These are phyloP conservation scores for Leishmania turanica DNA, from an alignment of 208 protist species.

Conservation along the genomic window DNA sequence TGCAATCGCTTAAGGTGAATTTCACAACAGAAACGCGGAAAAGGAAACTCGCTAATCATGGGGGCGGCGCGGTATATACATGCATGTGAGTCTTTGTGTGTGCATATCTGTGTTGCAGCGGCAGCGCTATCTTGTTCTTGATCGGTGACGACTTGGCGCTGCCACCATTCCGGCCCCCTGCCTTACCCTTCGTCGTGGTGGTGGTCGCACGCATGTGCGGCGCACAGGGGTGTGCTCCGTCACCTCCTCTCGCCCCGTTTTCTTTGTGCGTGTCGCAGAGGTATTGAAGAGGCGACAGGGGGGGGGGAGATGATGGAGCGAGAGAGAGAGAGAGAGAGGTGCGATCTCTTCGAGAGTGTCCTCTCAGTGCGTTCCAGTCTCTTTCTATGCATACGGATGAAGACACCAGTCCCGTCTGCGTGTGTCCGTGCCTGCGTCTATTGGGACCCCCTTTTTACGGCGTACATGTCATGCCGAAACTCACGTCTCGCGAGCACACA, in stretches of 20 bases:
- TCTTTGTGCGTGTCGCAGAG: background rate
- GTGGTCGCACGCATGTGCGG: background rate
- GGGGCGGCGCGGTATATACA: background rate
- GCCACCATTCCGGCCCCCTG: background rate
- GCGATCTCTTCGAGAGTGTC: background rate
- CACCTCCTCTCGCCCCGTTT: background rate
- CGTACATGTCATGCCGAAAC: background rate
- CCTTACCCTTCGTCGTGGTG: background rate
- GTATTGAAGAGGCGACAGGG: background rate
- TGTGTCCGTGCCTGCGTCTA: background rate
- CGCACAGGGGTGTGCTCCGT: background rate
- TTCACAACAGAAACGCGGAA: background rate
- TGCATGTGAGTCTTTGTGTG: background rate
- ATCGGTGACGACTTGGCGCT: background rate
- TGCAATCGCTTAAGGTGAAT: background rate
- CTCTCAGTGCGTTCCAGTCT: background rate
- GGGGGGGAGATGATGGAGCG: background rate
- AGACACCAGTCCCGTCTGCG: background rate
- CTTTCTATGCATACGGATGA: background rate
- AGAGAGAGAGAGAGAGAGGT: background rate
- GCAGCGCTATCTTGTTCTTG: too few relatives aligned
- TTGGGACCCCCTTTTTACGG: background rate
- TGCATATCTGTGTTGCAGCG: too few relatives aligned
- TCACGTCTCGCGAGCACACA: background rate
- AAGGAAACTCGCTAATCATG: background rate